Evolutionary conservation across 306 rosid genomes (phyloP).

Genomic region (Prinsepia uniflora): DNA sequence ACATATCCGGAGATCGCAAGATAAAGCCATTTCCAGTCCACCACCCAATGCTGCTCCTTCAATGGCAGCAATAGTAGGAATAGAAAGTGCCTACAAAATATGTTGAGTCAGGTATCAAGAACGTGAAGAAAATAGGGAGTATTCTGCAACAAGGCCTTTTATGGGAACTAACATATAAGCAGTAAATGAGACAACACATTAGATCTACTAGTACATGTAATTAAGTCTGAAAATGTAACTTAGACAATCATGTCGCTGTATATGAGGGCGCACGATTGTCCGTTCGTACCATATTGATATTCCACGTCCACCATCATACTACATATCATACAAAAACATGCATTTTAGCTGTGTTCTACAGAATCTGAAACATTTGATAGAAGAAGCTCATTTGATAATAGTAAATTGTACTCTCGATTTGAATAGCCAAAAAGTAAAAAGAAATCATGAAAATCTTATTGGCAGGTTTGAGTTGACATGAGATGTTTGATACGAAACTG

Average conservation of each 20-base stretch:
- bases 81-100: constrained; percentile 48
- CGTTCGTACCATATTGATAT: not conserved
- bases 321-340: not conserved
- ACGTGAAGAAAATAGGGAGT: not conserved
- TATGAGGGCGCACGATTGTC: not conserved
- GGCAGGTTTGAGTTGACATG: not conserved
- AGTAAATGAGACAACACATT: not conserved
- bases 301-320: not conserved
- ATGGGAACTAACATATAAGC: not conserved
- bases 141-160: not conserved
- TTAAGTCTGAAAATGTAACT: not conserved
- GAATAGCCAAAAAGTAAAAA: not conserved
- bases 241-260: not conserved
- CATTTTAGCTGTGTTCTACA: not conserved
- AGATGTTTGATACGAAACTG: too few relatives aligned
- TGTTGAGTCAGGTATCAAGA: constrained; percentile 22
- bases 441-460: not conserved
- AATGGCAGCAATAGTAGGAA: constrained; percentile 83
- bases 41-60: constrained; percentile 97
- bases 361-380: constrained; percentile 9
- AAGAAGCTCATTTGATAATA: not conserved
- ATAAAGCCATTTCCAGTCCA: constrained; percentile 94
- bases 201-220: not conserved
- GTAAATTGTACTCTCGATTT: too few relatives aligned
- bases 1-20: constrained; percentile 94